Evolutionary conservation across 768 basidiomycete genomes (phyloP).

Genomic region (Calocera viscosa): DNA sequence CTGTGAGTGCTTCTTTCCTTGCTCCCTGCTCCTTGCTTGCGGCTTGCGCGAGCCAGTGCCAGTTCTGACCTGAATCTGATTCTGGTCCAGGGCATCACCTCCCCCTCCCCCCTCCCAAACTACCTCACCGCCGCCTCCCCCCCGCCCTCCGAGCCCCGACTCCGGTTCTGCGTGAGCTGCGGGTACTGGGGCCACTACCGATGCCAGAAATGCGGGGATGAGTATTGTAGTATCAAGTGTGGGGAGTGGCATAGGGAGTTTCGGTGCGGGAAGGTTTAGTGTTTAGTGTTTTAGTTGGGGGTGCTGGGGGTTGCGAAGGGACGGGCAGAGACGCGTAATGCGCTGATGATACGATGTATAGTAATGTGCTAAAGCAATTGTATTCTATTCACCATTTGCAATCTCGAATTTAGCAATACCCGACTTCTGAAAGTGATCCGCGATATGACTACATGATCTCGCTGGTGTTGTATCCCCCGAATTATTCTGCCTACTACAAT

Average conservation of each 20-base stretch:
- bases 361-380: no score
- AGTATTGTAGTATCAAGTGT: constrained; percentile 65
- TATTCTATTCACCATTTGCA: no score
- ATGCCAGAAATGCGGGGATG: constrained; percentile 63
- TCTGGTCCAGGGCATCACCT: constrained; percentile 41
- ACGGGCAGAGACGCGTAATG: no score
- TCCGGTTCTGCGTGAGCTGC: constrained; percentile 71
- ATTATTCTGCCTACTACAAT: no score
- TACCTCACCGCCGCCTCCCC: constrained; percentile 61
- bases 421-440: no score
- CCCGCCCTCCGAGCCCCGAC: constrained; percentile 49
- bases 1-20: constrained; percentile 38
- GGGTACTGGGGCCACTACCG: constrained; percentile 73
- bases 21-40: not conserved
- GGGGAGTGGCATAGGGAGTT: constrained; percentile 65
- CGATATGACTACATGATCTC: no score
- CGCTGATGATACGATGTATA: no score
- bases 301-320: no score
- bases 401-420: no score
- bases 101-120: constrained; percentile 43
- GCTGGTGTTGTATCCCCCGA: no score
- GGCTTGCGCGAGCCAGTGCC: no score
- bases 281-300: not conserved
- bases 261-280: constrained; percentile 46
- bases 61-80: no score